Evolutionary conservation across 306 rosid species (phyloP), one percentile per base, ranked within the genome.

Genomic region (Arachis hypogaea): DNA sequence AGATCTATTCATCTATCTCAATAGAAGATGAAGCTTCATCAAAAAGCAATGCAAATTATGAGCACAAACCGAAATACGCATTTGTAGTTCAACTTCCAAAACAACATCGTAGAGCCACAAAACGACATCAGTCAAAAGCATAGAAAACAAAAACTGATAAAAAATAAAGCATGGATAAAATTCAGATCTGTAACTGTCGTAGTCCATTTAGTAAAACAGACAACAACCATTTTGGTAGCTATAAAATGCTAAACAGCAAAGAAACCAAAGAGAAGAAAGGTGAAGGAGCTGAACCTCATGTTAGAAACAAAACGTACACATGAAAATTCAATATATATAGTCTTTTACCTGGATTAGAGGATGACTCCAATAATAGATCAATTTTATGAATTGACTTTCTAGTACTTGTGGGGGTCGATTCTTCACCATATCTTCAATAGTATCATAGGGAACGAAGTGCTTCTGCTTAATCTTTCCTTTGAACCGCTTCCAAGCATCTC

Each of bases 171-270:
- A 56, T 1, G 7, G 30, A 50, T 46, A 69, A 38, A 42, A 66
- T 2, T 56, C 69, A 78, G 86, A 82, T 74, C 83, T 68, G 50
- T 7, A 65, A 60, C 46, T 2, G 76, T 6, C n/a, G 44, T 8
- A 28, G 69, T 54, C 8, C 5, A 71, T 36, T 11, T 47, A 18
- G 45, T 41, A 46, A 33, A 33, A 33, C 46, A 58, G 7, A 75
- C 3, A 66, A 45, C 1, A 33, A 81, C 38, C 38, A 14, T 5
- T 56, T 41, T 6, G 16, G 58, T 30, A 4, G 43, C 1, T 29
- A 33, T 33, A 33, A 57, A 59, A 59, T 14, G 11, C 6, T 41
- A 22, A 22, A 6, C 0, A 60, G 5, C 7, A 46, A 33, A 58
- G 9, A 11, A 1, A 4, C 9, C 22, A 18, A 77, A 22, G 28